Percentiles rank a stretch among this genome's conserved stretches.
Evolutionary conservation across 2,329 filamentous ascomycete genomes (phyloP).

Genomic region (Neofusicoccum umdonicola): DNA sequence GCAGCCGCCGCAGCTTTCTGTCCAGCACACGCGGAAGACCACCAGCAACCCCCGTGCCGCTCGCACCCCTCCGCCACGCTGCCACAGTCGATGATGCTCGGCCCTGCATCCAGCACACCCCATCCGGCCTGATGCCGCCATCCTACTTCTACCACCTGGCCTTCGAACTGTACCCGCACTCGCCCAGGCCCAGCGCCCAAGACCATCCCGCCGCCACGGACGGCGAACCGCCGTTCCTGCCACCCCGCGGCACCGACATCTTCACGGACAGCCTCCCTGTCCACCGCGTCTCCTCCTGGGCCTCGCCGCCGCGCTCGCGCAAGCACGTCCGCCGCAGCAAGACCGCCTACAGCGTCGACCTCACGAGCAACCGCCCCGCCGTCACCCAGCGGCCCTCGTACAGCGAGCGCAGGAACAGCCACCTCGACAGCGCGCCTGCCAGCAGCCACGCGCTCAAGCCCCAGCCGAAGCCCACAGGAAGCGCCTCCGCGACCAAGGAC

Average conservation of each 20-base stretch:
- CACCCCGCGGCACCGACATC: conserved; percentile 44
- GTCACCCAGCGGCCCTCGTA: conserved; percentile 26
- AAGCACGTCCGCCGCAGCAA: conserved; percentile 21
- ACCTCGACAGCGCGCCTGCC: conserved; percentile 10
- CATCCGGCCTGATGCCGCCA: conserved; percentile 36
- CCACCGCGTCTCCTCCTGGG: conserved; percentile 41
- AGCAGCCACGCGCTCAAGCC: not conserved
- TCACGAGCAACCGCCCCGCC: conserved; percentile 13
- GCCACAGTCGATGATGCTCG: not conserved
- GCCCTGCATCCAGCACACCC: not conserved
- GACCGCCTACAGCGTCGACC: conserved; percentile 30
- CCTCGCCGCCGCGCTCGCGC: conserved; percentile 23
- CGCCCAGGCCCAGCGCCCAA: conserved; percentile 19
- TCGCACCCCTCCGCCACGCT: not conserved
- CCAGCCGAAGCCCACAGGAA: not conserved
- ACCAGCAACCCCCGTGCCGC: not conserved
- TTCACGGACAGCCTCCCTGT: conserved; percentile 45
- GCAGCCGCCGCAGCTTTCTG: not conserved
- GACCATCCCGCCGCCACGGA: conserved; percentile 6
- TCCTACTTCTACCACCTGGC: conserved; percentile 63
- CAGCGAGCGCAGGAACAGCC: conserved; percentile 37
- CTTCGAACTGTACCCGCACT: conserved; percentile 56
- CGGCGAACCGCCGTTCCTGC: conserved; percentile 32
- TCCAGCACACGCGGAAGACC: not conserved
- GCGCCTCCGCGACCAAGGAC: conserved; percentile 50